Evolutionary conservation across 2,329 filamentous ascomycete genomes (phyloP).

Genomic region (Talaromyces sp.): DNA sequence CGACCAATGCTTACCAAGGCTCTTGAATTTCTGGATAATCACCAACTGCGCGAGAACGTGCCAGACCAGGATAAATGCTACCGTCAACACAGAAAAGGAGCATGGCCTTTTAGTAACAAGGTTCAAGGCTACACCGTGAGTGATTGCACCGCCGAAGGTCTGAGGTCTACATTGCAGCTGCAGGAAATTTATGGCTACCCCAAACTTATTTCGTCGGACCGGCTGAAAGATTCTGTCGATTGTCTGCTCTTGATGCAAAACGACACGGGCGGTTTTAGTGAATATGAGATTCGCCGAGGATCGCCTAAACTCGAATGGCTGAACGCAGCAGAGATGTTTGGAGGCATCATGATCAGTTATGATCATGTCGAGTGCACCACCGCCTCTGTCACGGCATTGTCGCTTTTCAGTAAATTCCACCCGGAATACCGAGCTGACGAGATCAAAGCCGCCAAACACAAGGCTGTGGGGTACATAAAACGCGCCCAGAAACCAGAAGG

Average conservation of each 20-base stretch:
- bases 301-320: conserved; percentile 75
- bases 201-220: conserved; percentile 65
- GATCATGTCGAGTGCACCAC: conserved; percentile 98
- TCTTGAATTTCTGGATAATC: conserved; percentile 78
- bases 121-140: conserved; percentile 93
- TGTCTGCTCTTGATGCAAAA: conserved; percentile 92
- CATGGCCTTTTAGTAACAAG: conserved; percentile 92
- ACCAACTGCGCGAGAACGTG: conserved; percentile 84
- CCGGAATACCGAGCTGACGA: conserved; percentile 74
- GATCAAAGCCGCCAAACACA: conserved; percentile 66
- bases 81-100: conserved; percentile 84
- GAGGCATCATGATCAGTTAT: conserved; percentile 97
- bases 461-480: conserved; percentile 80
- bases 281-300: conserved; percentile 80
- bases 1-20: conserved; percentile 77
- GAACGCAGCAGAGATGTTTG: conserved; percentile 95
- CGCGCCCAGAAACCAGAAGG: conserved; percentile 72
- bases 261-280: conserved; percentile 75
- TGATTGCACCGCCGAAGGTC: conserved; percentile 86
- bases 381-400: conserved; percentile 82
- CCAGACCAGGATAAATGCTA: conserved; percentile 75
- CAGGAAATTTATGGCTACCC: conserved; percentile 76
- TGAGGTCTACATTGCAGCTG: conserved; percentile 80
- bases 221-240: conserved; percentile 84
- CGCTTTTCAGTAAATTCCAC: conserved; percentile 75